phyloP scores from a whole-genome alignment of 2,329 filamentous ascomycete species.

The Cercospora sesami region DNA sequence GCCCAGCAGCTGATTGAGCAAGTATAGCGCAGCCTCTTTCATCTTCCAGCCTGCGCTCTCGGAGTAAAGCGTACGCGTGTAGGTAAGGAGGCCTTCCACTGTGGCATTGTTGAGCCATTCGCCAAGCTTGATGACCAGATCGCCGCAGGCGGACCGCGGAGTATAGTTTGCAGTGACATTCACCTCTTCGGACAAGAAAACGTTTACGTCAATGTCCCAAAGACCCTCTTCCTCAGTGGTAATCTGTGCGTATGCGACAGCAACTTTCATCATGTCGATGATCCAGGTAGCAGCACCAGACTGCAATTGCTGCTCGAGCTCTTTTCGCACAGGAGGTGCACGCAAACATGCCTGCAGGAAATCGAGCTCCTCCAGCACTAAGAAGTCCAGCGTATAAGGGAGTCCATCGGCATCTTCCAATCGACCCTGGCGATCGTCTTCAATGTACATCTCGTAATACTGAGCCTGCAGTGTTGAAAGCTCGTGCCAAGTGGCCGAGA shows the following conservation, averaged over 20 bases:
- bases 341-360: constrained; percentile 89
- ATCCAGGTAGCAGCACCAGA: constrained; percentile 74
- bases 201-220: constrained; percentile 95
- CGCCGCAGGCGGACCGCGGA: constrained; percentile 85
- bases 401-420: constrained; percentile 86
- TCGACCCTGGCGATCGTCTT: constrained; percentile 80
- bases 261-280: constrained; percentile 80
- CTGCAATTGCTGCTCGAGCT: constrained; percentile 77
- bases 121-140: constrained; percentile 86
- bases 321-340: constrained; percentile 81
- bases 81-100: constrained; percentile 74
- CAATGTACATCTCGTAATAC: constrained; percentile 82
- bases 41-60: constrained; percentile 58
- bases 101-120: constrained; percentile 81
- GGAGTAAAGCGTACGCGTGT: constrained; percentile 73
- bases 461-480: constrained; percentile 69
- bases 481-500: constrained; percentile 87
- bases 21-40: constrained; percentile 79
- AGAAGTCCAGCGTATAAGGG: constrained; percentile 91
- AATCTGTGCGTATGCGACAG: constrained; percentile 83
- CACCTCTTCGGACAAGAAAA: constrained; percentile 93
- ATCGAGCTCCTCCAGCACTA: constrained; percentile 91
- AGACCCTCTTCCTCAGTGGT: constrained; percentile 89
- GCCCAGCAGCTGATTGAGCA: constrained; percentile 79
- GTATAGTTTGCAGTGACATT: constrained; percentile 96